These are phyloP conservation scores for Ceratobasidium sp. DNA, from an alignment of 1,284 basidiomycete genomes.

Conservation along the genomic window DNA sequence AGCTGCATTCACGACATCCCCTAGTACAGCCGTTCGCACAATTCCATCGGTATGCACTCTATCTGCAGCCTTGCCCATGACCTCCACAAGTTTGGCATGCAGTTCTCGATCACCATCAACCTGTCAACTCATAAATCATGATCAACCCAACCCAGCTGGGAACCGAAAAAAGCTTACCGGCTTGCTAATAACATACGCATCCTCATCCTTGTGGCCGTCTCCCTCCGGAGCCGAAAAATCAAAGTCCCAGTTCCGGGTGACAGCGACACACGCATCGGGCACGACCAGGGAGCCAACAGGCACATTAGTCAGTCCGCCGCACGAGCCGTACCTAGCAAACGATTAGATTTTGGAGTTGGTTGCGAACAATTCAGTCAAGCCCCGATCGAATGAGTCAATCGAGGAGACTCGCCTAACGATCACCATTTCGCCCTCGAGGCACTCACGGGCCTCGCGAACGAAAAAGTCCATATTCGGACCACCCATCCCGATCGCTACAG, in stretches of 20 bases:
- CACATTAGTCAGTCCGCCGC: slow-evolving; percentile 78
- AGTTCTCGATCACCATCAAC: slow-evolving; percentile 68
- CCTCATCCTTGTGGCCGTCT: slow-evolving; percentile 38
- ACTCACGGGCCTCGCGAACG: slow-evolving; percentile 83
- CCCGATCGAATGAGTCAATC: not conserved
- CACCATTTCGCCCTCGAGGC: slow-evolving; percentile 80
- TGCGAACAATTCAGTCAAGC: slow-evolving; percentile 31
- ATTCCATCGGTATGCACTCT: slow-evolving; percentile 65
- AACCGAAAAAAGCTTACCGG: slow-evolving; percentile 62
- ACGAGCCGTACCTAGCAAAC: slow-evolving; percentile 82
- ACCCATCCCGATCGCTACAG: slow-evolving; percentile 89
- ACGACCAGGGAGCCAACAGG: slow-evolving; percentile 81
- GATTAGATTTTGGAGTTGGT: too few species aligned
- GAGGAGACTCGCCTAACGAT: slow-evolving; percentile 72
- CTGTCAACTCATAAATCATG: slow-evolving; percentile 55
- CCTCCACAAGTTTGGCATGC: slow-evolving; percentile 55
- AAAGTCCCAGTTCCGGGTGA: slow-evolving; percentile 83
- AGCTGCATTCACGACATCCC: slow-evolving; percentile 74
- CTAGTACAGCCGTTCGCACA: slow-evolving; percentile 60
- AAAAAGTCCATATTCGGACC: slow-evolving; percentile 86
- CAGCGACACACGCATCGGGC: slow-evolving; percentile 74
- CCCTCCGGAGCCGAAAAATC: slow-evolving; percentile 62
- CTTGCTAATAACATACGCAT: slow-evolving; percentile 78
- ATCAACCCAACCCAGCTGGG: not conserved
- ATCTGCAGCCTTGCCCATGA: slow-evolving; percentile 49